A percentile compares a stretch with the other conserved stretches of the same genome.
These are phyloP conservation scores for Fusarium sublunatum DNA, from an alignment of 2,329 filamentous ascomycete species.

Conservation along the genomic window DNA sequence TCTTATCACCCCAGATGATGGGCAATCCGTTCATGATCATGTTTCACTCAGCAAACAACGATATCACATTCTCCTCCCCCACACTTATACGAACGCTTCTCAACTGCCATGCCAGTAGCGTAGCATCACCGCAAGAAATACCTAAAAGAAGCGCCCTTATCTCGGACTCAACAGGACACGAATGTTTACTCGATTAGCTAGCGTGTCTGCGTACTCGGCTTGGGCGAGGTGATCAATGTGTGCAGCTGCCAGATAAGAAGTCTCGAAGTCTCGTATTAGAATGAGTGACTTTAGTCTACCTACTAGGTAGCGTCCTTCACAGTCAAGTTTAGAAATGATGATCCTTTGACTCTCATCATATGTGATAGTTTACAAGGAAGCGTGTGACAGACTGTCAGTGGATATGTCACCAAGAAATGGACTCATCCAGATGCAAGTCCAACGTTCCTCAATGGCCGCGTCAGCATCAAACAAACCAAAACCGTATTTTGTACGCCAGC, in stretches of 20 bases:
- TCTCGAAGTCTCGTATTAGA: neutral
- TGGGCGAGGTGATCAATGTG: neutral
- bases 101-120: neutral
- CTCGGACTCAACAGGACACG: neutral
- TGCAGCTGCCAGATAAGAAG: neutral
- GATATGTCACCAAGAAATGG: neutral
- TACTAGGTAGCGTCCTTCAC: neutral
- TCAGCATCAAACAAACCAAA: constrained; percentile 25
- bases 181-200: neutral
- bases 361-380: constrained; percentile 23
- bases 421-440: constrained; percentile 3
- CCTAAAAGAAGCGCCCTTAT: neutral
- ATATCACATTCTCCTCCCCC: too few species aligned
- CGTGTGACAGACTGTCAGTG: neutral
- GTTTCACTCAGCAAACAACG: neutral
- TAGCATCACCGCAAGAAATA: neutral
- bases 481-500: constrained; percentile 22
- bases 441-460: constrained; percentile 28
- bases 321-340: constrained; percentile 2
- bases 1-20: neutral
- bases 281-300: neutral
- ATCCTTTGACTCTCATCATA: constrained; percentile 8
- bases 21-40: neutral
- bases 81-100: neutral
- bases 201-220: neutral